Base-by-base conservation (phyloP, 768 basidiomycete species). In the Tricholoma saponaceum region DNA sequence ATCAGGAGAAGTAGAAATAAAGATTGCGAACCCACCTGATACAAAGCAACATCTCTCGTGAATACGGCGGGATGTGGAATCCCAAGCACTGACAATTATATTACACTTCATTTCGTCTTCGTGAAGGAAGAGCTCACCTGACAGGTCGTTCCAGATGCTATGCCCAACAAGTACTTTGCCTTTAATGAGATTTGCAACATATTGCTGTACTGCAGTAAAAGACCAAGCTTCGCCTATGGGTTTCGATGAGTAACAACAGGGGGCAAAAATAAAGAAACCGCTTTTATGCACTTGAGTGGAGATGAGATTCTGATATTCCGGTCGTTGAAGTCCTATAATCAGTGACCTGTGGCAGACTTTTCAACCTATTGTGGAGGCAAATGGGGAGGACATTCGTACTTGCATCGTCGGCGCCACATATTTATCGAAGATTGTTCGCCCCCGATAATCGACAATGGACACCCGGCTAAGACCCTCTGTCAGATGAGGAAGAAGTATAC, bases 1-100 rank as follows among this genome's bases (percentile, higher is more conserved):
- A 28, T 35, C 43, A 37, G 32, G 64, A 64, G 59, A 61, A 60
- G 59, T 69, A 66, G 44, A 44, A 35, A 41, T 10, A 32, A 6
- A 39, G 54, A 57, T 37, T 20, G 46, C 28, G 66, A 20, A 10
- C 60, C 37, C 58, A 80, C 81, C 70, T 76, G 81, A 70, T 90
- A 93, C 30, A 93, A 72, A 3, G 85, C 90, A 54, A 91, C 89
- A 66, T 93, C 91, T 52, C 91, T 82, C 12, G 91, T 92, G 51
- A 79, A 76, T 7, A 87, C 85, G 14, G 90, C 89, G 32, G 86
- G 81, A 70, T 92, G 90, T 14, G 89, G 87, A 58, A 92, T 85
- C 16, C 90, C 90, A 53, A 92, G 79, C 16, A 92, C 90, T 90
- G 64, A 26, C 59, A 37, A 62, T 39, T 33, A 35, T 28, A 49